phyloP scores from a whole-genome alignment of 768 basidiomycete species.

The Strobilomyces echinocephalus region DNA sequence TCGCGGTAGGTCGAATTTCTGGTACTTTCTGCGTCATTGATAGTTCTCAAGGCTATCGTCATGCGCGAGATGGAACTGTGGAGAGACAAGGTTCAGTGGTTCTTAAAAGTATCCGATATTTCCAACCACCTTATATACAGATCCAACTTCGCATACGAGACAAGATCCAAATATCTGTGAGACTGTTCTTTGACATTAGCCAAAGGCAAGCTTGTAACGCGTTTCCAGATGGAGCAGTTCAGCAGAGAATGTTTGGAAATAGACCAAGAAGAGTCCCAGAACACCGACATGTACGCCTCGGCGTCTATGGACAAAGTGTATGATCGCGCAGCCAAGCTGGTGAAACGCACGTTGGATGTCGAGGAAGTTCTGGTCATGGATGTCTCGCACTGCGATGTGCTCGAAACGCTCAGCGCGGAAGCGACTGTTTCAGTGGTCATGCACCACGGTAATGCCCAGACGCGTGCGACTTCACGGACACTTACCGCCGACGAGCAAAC shows the following conservation, averaged over 20 bases:
- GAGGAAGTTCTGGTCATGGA: constrained; percentile 92
- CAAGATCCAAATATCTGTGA: constrained; percentile 82
- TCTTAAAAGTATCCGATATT: neutral
- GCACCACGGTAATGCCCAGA: constrained; percentile 60
- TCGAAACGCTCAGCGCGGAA: constrained; percentile 62
- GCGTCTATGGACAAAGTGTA: constrained; percentile 84
- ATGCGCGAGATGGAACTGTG: constrained; percentile 96
- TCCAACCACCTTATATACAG: constrained; percentile 31
- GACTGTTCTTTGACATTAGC: constrained; percentile 18
- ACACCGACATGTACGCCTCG: constrained; percentile 22
- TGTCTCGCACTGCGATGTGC: constrained; percentile 83
- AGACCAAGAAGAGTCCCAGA: constrained; percentile 44
- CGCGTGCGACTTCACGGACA: constrained; percentile 47
- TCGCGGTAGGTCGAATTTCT: constrained; percentile 49
- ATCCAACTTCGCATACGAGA: constrained; percentile 89
- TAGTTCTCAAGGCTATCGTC: constrained; percentile 54
- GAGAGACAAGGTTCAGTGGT: constrained; percentile 70
- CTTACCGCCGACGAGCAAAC: constrained; percentile 70
- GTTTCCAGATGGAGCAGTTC: constrained; percentile 83
- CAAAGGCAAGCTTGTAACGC: neutral
- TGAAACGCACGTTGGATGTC: constrained; percentile 85
- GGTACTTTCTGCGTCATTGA: constrained; percentile 2
- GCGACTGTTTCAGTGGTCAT: constrained; percentile 63
- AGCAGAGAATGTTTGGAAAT: constrained; percentile 93
- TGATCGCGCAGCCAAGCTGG: constrained; percentile 82